phyloP scores from a whole-genome alignment of 2,329 filamentous ascomycete genomes.

The Westerdykella ornata region DNA sequence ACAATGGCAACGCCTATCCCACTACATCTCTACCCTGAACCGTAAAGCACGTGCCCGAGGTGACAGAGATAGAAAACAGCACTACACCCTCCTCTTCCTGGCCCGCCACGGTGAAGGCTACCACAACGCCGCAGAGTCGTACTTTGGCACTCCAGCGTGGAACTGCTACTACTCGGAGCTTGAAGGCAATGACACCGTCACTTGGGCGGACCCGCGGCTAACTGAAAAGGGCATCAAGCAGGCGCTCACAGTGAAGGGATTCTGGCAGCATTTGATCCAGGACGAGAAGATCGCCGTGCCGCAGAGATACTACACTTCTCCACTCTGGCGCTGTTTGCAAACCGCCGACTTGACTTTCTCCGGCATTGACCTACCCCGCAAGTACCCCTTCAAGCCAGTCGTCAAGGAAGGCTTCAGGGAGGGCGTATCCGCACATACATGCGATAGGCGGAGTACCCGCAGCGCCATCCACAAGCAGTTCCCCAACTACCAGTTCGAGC shows the following conservation, averaged over 20 bases:
- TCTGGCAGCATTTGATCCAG: conserved; percentile 50
- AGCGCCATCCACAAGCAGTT: conserved; percentile 49
- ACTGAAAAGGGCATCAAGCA: conserved; percentile 53
- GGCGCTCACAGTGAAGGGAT: conserved; percentile 52
- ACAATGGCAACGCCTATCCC: conserved; percentile 59
- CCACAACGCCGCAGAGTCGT: conserved; percentile 59
- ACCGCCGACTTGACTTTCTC: conserved; percentile 59
- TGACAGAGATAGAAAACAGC: conserved; percentile 20
- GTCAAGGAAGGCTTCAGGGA: conserved; percentile 62
- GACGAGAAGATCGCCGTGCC: conserved; percentile 54
- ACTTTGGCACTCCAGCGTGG: conserved; percentile 63
- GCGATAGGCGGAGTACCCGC: conserved; percentile 55
- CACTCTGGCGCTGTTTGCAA: conserved; percentile 55
- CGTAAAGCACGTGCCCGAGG: conserved; percentile 18
- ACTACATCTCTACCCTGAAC: conserved; percentile 54
- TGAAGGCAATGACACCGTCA: conserved; percentile 56
- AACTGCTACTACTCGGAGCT: conserved; percentile 62
- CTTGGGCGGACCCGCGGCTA: conserved; percentile 59
- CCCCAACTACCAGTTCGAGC: conserved; percentile 52
- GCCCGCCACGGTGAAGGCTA: conserved; percentile 64
- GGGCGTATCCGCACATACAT: conserved; percentile 61
- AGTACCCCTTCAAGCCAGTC: conserved; percentile 49
- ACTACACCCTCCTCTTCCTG: conserved; percentile 60
- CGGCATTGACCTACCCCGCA: conserved; percentile 47
- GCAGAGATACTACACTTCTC: conserved; percentile 59